Evolutionary conservation across 306 rosid species (phyloP), one percentile per base, ranked within the genome.

Genomic region (Carpinus fangiana): DNA sequence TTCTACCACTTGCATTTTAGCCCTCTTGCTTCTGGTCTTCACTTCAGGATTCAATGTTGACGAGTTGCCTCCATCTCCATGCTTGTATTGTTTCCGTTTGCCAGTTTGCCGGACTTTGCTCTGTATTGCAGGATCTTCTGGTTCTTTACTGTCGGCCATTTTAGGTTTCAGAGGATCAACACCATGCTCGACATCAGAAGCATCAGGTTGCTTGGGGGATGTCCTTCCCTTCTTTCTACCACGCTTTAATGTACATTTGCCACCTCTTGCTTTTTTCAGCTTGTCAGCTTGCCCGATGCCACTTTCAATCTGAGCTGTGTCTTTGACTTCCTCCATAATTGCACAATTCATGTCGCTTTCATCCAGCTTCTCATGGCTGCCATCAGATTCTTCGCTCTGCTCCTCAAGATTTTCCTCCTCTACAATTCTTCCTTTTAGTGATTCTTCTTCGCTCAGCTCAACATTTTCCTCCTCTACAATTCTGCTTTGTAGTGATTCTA

Each of bases 401-500:
- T 31, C 34, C 34, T 31, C 34, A 31, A 31, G 34, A 31, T 31
- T 1, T 31, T 31, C 34, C 34, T 31, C 34, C 34, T 31, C 34
- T 31, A 31, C 34, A 2, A 31, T 31, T 31, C 34, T 31, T 31
- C 34, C 34, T 31, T 31, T 0, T 23, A 23, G 34, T 31, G 34
- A 31, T 31, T 31, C 34, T 31, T 31, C 34, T 31, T 31, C 81
- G 66, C 70, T 51, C 36, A 57, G 48, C 31, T 26, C 86, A 8
- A 81, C 78, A 59, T 23, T 59, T 59, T 59, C 38, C 12, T 54
- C 47, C 78, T 88, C 86, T 62, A 76, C 82, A 52, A 78, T 83
- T 79, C 84, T 73, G 10, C 73, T 50, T 79, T 87, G 84, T 20
- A 92, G 82, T 20, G 91, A 43, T 73, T 89, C 97, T 3, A 94